Evolutionary conservation across 352 stramenopile species (phyloP).

Genomic region (Pythium sp.): DNA sequence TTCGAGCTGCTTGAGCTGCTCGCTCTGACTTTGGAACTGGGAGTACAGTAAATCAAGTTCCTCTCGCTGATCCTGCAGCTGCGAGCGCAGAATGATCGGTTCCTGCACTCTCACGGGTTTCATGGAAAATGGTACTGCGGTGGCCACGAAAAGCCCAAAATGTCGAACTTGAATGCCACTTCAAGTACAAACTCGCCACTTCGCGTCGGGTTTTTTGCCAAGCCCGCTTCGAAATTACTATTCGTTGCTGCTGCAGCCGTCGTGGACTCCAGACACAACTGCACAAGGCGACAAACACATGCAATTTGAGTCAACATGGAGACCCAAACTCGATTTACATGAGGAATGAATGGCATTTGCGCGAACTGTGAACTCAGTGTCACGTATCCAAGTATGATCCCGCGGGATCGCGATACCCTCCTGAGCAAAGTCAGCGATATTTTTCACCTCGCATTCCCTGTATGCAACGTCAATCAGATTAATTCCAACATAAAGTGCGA

Average conservation of each 20-base stretch:
- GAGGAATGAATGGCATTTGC: neutral
- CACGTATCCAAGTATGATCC: slow-evolving; percentile 1
- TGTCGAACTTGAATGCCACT: slow-evolving; percentile 1
- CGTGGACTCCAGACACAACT: slow-evolving; percentile 1
- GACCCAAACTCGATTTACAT: too few species aligned
- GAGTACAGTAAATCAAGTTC: neutral
- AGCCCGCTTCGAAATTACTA: neutral
- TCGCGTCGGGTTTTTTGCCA: neutral
- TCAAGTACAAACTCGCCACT: neutral
- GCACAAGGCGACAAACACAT: too few species aligned
- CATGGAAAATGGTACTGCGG: slow-evolving; percentile 2
- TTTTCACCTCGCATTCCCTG: slow-evolving; percentile 1
- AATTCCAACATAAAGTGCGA: too few species aligned
- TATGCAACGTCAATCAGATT: too few species aligned
- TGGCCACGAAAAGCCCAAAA: slow-evolving; percentile 2
- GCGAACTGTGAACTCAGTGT: neutral
- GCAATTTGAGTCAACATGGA: neutral
- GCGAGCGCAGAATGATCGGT: neutral
- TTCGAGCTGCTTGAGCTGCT: neutral
- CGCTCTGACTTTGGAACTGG: neutral
- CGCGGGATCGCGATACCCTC: slow-evolving; percentile 2
- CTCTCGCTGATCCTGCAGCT: neutral
- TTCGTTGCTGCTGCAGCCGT: too few species aligned
- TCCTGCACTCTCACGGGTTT: neutral
- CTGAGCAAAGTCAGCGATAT: neutral